Conservation (phyloP, 257 asterid species). For the Primulina huaijiensis region DNA sequence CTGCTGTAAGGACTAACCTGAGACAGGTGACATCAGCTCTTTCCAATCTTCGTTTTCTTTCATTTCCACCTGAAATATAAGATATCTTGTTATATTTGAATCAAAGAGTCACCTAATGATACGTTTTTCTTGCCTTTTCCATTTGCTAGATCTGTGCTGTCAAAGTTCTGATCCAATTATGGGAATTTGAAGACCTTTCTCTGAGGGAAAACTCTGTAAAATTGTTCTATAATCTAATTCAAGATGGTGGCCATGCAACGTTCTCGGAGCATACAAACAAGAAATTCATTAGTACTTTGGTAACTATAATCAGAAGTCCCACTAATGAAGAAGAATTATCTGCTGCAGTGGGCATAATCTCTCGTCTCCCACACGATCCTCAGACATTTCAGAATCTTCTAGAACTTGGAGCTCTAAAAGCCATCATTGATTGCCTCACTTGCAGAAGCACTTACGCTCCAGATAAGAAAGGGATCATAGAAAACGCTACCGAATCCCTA, state of each 20-base stretch:
- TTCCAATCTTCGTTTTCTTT: no score
- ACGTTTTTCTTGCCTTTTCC: background rate
- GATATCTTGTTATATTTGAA: no score
- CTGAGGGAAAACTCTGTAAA: conserved; percentile 39
- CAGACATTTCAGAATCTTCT: conserved; percentile 27
- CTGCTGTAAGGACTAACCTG: conserved; percentile 32
- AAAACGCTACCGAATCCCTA: conserved; percentile 35
- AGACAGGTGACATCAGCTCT: conserved; percentile 33
- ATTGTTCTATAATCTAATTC: conserved; percentile 32
- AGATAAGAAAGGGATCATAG: conserved; percentile 28
- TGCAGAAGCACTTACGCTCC: conserved; percentile 23
- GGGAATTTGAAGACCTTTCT: conserved; percentile 31
- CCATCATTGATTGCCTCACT: conserved; percentile 34
- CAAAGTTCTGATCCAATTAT: conserved; percentile 39
- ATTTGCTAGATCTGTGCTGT: conserved; percentile 41
- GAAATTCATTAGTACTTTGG: conserved; percentile 28
- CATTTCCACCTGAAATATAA: no score
- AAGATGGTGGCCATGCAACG: conserved; percentile 39
- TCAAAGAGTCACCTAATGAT: no score
- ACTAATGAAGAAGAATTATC: conserved; percentile 32
- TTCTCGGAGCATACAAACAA: conserved; percentile 34
- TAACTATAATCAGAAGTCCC: conserved; percentile 35
- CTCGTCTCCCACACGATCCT: conserved; percentile 32
- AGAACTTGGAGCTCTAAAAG: conserved; percentile 34
- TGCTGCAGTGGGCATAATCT: conserved; percentile 41